Evolutionary conservation across 2,329 filamentous ascomycete genomes (phyloP), one percentile per base, ranked within the genome.

Genomic region (Lecanicillium sp.): DNA sequence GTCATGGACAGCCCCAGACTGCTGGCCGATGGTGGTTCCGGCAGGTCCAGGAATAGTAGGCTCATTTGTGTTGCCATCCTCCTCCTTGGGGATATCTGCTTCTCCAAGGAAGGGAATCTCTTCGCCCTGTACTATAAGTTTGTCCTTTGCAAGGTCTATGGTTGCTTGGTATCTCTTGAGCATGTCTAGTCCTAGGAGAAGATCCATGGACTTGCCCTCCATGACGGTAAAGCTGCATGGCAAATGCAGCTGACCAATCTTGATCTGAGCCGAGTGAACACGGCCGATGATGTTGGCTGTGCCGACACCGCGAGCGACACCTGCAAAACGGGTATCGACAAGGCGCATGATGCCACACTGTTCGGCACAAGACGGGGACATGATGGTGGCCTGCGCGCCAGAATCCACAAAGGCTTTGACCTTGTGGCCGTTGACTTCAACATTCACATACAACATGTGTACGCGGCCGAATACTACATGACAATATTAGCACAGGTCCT

Each of bases 221-320:
- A 98, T 98, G 55, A 98, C 92, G 3, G 92, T 98, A 61, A 98
- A 98, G 43, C 88, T 92, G 65, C 89, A 97, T 3, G 90, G 83
- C 50, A 98, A 71, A 57, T 87, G 88, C 45, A 90, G 77, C 30
- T 75, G 79, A 38, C 90, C 92, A 49, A 98, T 92, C 61, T 87
- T 90, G 61, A 98, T 94, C 61, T 90, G 87, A 9, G 92, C 92
- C 17, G 87, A 87, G 61, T 98, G 92, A 4, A 98, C 92, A 37
- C 92, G 86, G 22, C 92, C 92, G 15, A 98, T 81, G 50, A 98
- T 97, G 42, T 81, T 84, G 17, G 92, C 92, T 1, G 92, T 97
- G 39, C 92, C 92, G 3, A 98, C 92, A 46, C 92, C 92, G 44
- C 85, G 83, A 31, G 92, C 92, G 39, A 97, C 83, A 46, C 92